Base-by-base conservation (phyloP, 164 flowering plant species). In the Litsea cubeba region DNA sequence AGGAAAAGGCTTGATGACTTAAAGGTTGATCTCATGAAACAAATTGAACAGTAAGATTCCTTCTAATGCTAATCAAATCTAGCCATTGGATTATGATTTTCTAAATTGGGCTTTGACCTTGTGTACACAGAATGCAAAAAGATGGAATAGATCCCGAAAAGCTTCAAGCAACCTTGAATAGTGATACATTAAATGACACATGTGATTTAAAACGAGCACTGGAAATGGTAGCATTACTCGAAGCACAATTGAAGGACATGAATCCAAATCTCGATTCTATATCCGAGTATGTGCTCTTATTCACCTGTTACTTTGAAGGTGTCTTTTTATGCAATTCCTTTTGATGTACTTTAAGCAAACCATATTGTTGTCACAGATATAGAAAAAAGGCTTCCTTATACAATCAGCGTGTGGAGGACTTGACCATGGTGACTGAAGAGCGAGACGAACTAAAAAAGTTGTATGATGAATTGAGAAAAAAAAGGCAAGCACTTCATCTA, bases 251-350 rank as follows among this genome's bases (percentile, higher is more conserved):
- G 79, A 94, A 94, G 83, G 98, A 96, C 75, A 87, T 96, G 97
- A 94, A 86, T 79, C 99, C 99, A 66, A 96, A 92, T 84, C 95
- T 96, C 78, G 99, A 96, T 74, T 94, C 99, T 69, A 94, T 96
- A 40, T 54, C 97, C 71, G 99, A 96, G 99, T 96, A 91, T 65
- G 81, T 22, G 22, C 69, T 76, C 57, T 69, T 26, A 12, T 40
- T 74, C 62, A 18, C 46, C 62, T 28, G 4, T 20, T 60, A 62
- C 5, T 40, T 65, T 62, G 10, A 7, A 20, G 62, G 14, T 18
- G 11, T 30, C 15, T n/a, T 28, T 74, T 71, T 24, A 25, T 62
- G 18, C 17, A 17, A 51, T 35, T 74, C 66, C 17, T 30, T 63
- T 60, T 1, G 12, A 32, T 32, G 18, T 15, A 50, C 32, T 69